phyloP scores from a whole-genome alignment of 495 filamentous ascomycete genomes.

The Penicillium pancosmium region DNA sequence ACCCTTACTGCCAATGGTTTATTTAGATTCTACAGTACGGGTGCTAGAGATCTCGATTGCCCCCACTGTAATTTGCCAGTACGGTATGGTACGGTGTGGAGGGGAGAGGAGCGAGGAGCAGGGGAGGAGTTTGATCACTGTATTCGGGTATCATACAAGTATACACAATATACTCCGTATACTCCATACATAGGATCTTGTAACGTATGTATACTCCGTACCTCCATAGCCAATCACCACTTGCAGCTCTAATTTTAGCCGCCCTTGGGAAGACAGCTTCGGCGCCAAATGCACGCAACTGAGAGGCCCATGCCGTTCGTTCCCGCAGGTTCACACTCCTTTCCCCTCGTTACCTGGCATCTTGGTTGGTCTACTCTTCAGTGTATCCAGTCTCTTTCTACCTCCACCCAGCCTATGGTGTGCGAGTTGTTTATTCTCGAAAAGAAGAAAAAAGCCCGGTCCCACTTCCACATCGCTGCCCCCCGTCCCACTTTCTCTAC shows the following conservation, averaged over 20 bases:
- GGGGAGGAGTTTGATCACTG: too few relatives aligned
- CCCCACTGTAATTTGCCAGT: not conserved
- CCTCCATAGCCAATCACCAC: constrained; percentile 16
- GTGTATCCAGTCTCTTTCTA: not conserved
- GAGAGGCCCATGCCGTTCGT: constrained; percentile 28
- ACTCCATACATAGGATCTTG: not conserved
- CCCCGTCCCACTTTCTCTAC: constrained; percentile 12
- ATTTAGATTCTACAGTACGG: constrained; percentile 15
- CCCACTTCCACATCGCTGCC: not conserved
- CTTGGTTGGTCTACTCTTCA: not conserved
- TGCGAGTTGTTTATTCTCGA: constrained; percentile 12
- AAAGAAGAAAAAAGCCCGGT: constrained; percentile 4
- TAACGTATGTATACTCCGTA: too few relatives aligned
- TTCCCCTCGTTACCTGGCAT: not conserved
- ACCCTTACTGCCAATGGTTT: constrained; percentile 29
- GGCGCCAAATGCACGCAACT: constrained; percentile 43
- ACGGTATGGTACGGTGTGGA: not conserved
- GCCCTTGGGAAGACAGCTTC: constrained; percentile 33
- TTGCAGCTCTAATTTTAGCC: constrained; percentile 50
- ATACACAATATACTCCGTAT: not conserved
- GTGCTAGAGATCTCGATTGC: constrained; percentile 31
- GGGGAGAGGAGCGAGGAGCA: too few relatives aligned
- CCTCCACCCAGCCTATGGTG: constrained; percentile 1
- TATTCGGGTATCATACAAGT: too few relatives aligned
- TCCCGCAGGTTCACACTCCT: constrained; percentile 1